These are phyloP conservation scores for Echeveria elegans DNA, from an alignment of 164 flowering plant species.

Conservation along the genomic window DNA sequence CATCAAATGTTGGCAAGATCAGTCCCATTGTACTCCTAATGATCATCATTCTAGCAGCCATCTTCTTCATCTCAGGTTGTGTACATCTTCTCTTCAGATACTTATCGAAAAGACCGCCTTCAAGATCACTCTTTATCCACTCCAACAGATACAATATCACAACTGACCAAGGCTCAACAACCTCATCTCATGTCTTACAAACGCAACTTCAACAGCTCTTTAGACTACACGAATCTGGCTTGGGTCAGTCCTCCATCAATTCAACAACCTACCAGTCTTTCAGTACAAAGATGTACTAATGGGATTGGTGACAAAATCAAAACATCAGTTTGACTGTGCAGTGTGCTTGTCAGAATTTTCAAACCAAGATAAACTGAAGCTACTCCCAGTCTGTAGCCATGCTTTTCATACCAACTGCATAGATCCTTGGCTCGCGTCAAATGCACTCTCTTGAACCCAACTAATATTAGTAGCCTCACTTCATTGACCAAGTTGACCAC, in stretches of 20 bases:
- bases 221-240: constrained; percentile 60
- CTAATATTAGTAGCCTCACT: constrained; percentile 16
- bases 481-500: constrained; percentile 32
- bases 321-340: constrained; percentile 67
- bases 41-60: constrained; percentile 37
- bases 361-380: constrained; percentile 40
- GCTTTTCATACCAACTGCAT: constrained; percentile 66
- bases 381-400: constrained; percentile 61
- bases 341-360: constrained; percentile 64
- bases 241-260: constrained; percentile 54
- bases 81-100: constrained; percentile 45
- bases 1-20: constrained; percentile 27
- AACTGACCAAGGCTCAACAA: constrained; percentile 19
- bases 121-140: constrained; percentile 25
- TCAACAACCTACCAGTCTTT: constrained; percentile 60
- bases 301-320: constrained; percentile 18
- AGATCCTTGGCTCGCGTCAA: constrained; percentile 61
- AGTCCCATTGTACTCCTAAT: constrained; percentile 43
- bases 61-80: constrained; percentile 49
- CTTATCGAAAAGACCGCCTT: constrained; percentile 31
- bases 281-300: constrained; percentile 36
- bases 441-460: constrained; percentile 29
- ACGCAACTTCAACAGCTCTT: constrained; percentile 60
- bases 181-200: constrained; percentile 35
- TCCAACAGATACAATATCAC: constrained; percentile 24